Conservation (phyloP, 106 monocot genomes). For the Apostasia ramifera region DNA sequence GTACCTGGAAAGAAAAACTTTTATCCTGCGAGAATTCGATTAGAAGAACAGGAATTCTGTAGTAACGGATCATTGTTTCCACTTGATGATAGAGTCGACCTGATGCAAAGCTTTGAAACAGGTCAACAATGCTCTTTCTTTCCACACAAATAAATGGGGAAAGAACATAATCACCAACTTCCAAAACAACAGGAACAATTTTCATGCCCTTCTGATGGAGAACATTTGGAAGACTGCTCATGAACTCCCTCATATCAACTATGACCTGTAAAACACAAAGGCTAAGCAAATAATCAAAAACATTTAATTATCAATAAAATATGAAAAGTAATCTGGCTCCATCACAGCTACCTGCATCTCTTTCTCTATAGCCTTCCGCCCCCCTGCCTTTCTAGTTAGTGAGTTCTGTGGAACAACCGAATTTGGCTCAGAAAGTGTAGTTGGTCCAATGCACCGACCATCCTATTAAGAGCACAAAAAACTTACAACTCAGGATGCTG, state of each 20-base stretch:
- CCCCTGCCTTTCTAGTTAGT: slow-evolving; percentile 89
- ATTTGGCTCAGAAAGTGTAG: slow-evolving; percentile 33
- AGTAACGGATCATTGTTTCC: slow-evolving; percentile 91
- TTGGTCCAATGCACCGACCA: slow-evolving; percentile 51
- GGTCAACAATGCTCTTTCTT: slow-evolving; percentile 88
- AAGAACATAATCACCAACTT: slow-evolving; percentile 97
- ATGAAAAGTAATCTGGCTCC: not conserved
- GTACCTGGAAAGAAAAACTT: slow-evolving; percentile 98
- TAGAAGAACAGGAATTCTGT: slow-evolving; percentile 89
- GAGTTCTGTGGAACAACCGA: slow-evolving; percentile 50
- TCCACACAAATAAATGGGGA: slow-evolving; percentile 97
- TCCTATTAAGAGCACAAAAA: slow-evolving; percentile 26
- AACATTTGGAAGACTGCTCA: slow-evolving; percentile 98
- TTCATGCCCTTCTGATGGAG: slow-evolving; percentile 92
- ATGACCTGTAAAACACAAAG: slow-evolving; percentile 49
- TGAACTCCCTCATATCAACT: slow-evolving; percentile 99
- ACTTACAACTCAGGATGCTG: too few species aligned
- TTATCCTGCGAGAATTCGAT: slow-evolving; percentile 98
- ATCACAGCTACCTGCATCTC: slow-evolving; percentile 70
- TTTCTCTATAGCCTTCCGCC: slow-evolving; percentile 63
- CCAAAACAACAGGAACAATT: slow-evolving; percentile 71
- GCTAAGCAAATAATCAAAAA: not conserved
- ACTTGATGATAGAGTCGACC: slow-evolving; percentile 94
- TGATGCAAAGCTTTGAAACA: slow-evolving; percentile 95
- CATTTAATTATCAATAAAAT: not conserved